Evolutionary conservation across 495 filamentous ascomycete species (phyloP), one percentile per base, ranked within the genome.

Genomic region (Choiromyces venosus): DNA sequence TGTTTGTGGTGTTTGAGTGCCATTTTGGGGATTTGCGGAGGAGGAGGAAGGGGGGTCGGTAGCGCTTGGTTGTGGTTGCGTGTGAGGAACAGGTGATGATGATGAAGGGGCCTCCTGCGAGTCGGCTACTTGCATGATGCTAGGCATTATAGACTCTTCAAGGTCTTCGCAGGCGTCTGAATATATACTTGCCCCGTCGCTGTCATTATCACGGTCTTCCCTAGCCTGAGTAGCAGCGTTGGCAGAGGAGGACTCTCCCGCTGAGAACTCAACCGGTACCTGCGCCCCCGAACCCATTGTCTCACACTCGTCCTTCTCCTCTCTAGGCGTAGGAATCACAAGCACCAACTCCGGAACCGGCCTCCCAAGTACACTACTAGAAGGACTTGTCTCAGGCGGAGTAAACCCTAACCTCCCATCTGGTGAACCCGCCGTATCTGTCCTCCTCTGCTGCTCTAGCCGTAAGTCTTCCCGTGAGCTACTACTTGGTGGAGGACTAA

Each of bases 91-190:
- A 10, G 3, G 52, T 12, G 44, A 21, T 52, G 7, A 25, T 52
- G 44, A 21, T 25, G 44, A 52, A 25, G 21, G 40, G 33, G 56
- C 42, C 1, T 67, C 66, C 18, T 52, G 37, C 16, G 46, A 21
- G 12, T 35, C 52, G 44, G 64, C 18, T 36, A 56, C 16, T 18
- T 67, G 37, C 37, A 40, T 38, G 25, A 66, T 75, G 33, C 10
- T 33, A 16, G 68, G 37, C 9, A 71, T 14, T 39, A 44, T 4
- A 1, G 69, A 38, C 40, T 64, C 42, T n/a, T 37, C 16, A 7
- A 79, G 46, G 18, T 67, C 67, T 46, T 80, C 78, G 38, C 56
- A 66, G 4, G 78, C 78, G 37, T 80, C 78, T 1, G 67, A 70
- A 65, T 77, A 80, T 37, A 77, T 79, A 33, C 77, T 77, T 4